These are phyloP conservation scores for Apium graveolens DNA, from an alignment of 129 eudicot genomes.

Conservation along the genomic window DNA sequence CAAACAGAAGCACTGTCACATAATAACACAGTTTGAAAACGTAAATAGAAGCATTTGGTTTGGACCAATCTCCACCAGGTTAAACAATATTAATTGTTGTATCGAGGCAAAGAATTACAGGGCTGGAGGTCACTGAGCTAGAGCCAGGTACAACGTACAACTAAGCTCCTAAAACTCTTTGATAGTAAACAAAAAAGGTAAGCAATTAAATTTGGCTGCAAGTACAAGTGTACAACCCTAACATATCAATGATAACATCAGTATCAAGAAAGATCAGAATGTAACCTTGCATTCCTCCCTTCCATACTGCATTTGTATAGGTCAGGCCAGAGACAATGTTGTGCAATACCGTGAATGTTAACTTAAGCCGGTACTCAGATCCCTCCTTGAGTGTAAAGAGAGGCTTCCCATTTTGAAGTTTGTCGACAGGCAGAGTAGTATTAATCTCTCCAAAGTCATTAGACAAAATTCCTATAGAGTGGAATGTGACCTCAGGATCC, in stretches of 20 bases:
- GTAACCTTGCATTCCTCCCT: conserved; percentile 62
- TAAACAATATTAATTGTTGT: neutral
- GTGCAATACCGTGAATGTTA: conserved; percentile 61
- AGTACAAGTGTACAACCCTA: neutral
- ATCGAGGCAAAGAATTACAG: neutral
- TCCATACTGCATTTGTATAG: conserved; percentile 61
- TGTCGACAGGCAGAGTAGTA: conserved; percentile 51
- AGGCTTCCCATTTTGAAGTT: conserved; percentile 36
- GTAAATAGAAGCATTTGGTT: neutral
- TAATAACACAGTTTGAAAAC: neutral
- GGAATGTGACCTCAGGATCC: conserved; percentile 82
- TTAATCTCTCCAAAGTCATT: conserved; percentile 59
- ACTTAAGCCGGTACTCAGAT: conserved; percentile 60
- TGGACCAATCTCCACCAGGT: neutral
- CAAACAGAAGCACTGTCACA: neutral
- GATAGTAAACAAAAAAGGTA: neutral
- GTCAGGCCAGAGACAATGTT: conserved; percentile 78
- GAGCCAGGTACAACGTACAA: neutral
- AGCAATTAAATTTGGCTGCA: neutral
- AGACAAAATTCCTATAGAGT: conserved; percentile 68
- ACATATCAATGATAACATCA: neutral
- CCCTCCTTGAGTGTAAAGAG: conserved; percentile 73
- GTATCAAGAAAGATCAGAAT: neutral
- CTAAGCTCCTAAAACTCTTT: neutral
- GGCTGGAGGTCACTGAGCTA: neutral